Conservation (phyloP, 495 filamentous ascomycete genomes). For the Xylaria longipes region DNA sequence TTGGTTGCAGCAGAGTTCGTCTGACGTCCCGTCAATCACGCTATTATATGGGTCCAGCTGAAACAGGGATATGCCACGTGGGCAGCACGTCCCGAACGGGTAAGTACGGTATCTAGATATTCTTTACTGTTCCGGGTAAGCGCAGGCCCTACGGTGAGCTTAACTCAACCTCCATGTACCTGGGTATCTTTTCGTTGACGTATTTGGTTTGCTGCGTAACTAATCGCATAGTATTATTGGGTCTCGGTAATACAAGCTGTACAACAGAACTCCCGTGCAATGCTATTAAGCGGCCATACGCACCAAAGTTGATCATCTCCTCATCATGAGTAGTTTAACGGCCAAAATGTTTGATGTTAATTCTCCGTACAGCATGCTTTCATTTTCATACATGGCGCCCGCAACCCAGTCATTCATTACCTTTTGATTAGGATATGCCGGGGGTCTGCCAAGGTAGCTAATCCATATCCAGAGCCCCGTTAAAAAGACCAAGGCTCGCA, state of each 20-base stretch:
- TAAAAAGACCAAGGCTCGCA: not conserved
- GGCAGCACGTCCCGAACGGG: not conserved
- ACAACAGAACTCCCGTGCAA: no score
- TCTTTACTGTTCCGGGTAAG: not conserved
- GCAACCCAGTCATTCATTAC: not conserved
- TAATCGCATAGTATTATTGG: no score
- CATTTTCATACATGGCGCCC: not conserved
- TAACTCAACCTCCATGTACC: conserved; percentile 1
- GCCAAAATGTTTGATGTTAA: not conserved
- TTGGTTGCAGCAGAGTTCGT: not conserved
- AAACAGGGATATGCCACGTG: not conserved
- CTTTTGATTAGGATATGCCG: not conserved
- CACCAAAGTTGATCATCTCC: not conserved
- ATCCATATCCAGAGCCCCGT: not conserved
- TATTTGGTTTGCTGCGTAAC: no score
- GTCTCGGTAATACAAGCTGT: no score
- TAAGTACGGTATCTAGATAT: not conserved
- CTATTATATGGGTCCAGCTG: not conserved
- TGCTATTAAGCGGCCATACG: no score
- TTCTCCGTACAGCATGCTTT: not conserved
- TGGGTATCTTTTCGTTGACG: not conserved
- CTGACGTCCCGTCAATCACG: not conserved
- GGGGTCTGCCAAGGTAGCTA: not conserved
- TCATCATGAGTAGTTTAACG: not conserved
- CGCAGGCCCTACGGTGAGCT: not conserved